Conservation (phyloP, 2,329 filamentous ascomycete genomes). For the Aspergillus quadricinctus region DNA sequence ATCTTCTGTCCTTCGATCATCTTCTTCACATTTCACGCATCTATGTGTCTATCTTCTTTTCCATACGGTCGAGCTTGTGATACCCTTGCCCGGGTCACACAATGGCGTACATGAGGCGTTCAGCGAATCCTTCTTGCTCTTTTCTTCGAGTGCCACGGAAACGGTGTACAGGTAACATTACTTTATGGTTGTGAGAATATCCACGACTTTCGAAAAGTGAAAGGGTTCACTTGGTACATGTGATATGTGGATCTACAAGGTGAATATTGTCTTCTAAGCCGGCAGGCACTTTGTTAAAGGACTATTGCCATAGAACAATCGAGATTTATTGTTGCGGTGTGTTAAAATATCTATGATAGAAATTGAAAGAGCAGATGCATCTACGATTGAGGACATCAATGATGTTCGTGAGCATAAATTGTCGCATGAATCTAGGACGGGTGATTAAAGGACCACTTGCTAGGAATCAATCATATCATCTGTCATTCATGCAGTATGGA, state of each 20-base stretch:
- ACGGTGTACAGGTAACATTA: neutral
- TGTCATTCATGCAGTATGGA: neutral
- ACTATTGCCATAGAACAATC: neutral
- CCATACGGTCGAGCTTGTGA: constrained; percentile 17
- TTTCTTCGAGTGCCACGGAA: neutral
- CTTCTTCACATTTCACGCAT: constrained; percentile 6
- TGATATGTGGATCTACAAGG: neutral
- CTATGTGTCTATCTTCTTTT: constrained; percentile 11
- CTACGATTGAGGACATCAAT: neutral
- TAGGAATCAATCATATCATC: neutral
- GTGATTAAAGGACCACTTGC: neutral
- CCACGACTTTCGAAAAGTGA: neutral
- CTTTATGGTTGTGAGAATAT: neutral
- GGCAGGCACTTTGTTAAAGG: neutral
- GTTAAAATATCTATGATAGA: neutral
- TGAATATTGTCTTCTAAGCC: neutral
- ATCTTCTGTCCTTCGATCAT: constrained; percentile 6
- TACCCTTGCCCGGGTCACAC: constrained; percentile 22
- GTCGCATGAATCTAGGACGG: neutral
- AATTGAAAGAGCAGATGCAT: neutral
- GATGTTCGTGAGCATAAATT: neutral
- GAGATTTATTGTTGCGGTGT: neutral
- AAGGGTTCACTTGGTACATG: neutral
- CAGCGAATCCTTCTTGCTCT: constrained; percentile 3
- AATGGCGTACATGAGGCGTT: constrained; percentile 21